These are phyloP conservation scores for Coriolopsis trogii DNA, from an alignment of 1,284 basidiomycete genomes.

Conservation along the genomic window DNA sequence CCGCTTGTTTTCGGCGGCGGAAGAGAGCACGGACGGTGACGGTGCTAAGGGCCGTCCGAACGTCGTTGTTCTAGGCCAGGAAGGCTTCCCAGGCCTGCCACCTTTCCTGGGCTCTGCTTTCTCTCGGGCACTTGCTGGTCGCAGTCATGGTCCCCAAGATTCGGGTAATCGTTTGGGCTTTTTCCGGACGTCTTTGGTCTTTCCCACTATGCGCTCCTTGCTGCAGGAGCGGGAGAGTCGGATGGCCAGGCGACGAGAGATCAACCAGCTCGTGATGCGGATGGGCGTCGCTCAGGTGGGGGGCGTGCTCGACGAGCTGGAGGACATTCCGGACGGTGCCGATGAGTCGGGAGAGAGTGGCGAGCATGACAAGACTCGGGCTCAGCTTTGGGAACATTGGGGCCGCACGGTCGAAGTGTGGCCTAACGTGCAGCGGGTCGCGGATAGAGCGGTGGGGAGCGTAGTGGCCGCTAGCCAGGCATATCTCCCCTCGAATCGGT, in stretches of 20 bases:
- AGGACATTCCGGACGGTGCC: constrained; percentile 27
- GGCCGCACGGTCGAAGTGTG: constrained; percentile 67
- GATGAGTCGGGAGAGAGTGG: constrained; percentile 20
- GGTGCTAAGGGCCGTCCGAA: constrained; percentile 41
- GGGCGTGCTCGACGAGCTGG: constrained; percentile 55
- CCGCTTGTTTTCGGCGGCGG: constrained; percentile 44
- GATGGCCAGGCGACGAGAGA: constrained; percentile 64
- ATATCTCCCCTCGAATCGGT: constrained; percentile 31
- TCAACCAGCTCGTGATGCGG: constrained; percentile 78
- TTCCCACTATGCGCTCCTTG: constrained; percentile 65
- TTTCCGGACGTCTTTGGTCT: constrained; percentile 73
- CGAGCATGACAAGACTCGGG: constrained; percentile 28
- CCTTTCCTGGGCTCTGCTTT: constrained; percentile 27
- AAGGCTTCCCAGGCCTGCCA: constrained; percentile 30
- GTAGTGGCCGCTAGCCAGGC: constrained; percentile 50
- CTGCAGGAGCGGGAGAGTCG: constrained; percentile 60
- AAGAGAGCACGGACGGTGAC: constrained; percentile 40
- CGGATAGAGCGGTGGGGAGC: constrained; percentile 72
- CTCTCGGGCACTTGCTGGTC: constrained; percentile 18
- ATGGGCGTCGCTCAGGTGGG: constrained; percentile 80
- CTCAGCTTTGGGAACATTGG: constrained; percentile 74
- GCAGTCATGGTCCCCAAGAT: constrained; percentile 23
- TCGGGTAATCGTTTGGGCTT: constrained; percentile 44
- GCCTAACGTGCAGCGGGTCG: constrained; percentile 68
- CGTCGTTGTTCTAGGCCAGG: constrained; percentile 54